phyloP scores from a whole-genome alignment of 345 rosid species.

The Populus nigra region DNA sequence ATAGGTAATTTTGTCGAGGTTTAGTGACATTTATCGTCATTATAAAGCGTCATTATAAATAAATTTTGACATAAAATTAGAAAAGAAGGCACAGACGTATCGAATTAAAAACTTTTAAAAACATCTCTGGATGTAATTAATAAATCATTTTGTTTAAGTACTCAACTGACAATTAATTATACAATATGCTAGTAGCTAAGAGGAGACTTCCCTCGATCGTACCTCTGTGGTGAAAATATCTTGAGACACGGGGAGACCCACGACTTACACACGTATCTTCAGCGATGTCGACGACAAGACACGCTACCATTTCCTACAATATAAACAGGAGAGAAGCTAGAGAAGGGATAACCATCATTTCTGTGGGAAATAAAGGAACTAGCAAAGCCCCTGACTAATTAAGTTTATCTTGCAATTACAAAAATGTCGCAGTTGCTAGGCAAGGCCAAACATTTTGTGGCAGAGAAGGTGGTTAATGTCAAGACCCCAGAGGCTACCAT shows the following conservation, averaged over 20 bases:
- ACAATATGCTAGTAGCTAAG: too few species aligned
- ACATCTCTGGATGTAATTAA: not conserved
- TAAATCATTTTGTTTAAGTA: not conserved
- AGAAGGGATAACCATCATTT: not conserved
- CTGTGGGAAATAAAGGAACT: not conserved
- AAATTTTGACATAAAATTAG: not conserved
- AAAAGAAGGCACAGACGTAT: not conserved
- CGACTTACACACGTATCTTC: not conserved
- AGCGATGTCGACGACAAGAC: not conserved
- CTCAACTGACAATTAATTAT: not conserved
- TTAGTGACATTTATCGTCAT: too few species aligned
- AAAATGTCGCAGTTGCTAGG: slow-evolving; percentile 9
- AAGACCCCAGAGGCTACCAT: slow-evolving; percentile 76
- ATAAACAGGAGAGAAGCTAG: not conserved
- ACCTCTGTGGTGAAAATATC: not conserved
- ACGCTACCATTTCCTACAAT: not conserved
- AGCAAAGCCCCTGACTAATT: not conserved
- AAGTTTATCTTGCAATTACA: too few species aligned
- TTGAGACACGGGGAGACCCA: not conserved
- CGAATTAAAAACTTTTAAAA: not conserved
- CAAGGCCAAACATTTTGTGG: slow-evolving; percentile 72
- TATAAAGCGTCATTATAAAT: not conserved
- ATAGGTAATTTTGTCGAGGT: not conserved
- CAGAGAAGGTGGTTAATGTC: slow-evolving; percentile 61
- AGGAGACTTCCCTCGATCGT: too few species aligned